Percentiles rank a stretch among this genome's conserved stretches.
Conservation (phyloP, 106 monocot species). For the Dactylorhiza incarnata region DNA sequence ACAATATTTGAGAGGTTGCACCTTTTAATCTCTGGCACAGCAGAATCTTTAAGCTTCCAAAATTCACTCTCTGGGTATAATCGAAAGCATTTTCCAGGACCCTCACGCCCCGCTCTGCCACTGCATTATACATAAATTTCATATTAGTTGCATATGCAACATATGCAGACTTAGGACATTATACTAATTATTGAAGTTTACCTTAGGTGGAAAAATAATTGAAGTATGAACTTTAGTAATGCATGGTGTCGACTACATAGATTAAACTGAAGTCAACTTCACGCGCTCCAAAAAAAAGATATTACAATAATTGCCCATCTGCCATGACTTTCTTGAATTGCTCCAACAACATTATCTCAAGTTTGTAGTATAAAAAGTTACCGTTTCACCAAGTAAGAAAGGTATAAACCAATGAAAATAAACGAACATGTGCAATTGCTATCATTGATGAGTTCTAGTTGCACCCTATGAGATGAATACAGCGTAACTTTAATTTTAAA, state of each 20-base stretch:
- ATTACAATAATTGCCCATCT: too few species aligned
- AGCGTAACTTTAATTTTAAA: too few species aligned
- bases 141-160: background rate
- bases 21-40: slow-evolving; percentile 87
- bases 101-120: slow-evolving; percentile 95
- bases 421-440: too few species aligned
- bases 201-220: background rate
- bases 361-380: too few species aligned
- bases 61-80: slow-evolving; percentile 88
- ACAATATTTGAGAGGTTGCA: slow-evolving; percentile 95
- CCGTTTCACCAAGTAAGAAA: too few species aligned
- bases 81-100: slow-evolving; percentile 81
- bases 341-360: too few species aligned
- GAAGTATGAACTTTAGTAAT: background rate
- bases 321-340: too few species aligned
- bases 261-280: too few species aligned
- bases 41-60: slow-evolving; percentile 65
- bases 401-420: too few species aligned
- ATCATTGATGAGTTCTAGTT: too few species aligned
- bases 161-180: background rate
- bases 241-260: background rate
- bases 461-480: too few species aligned
- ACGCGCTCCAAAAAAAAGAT: too few species aligned
- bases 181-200: background rate
- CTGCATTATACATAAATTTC: slow-evolving; percentile 25